phyloP scores from a whole-genome alignment of 2,329 filamentous ascomycete species.

The Diaporthe helianthi region DNA sequence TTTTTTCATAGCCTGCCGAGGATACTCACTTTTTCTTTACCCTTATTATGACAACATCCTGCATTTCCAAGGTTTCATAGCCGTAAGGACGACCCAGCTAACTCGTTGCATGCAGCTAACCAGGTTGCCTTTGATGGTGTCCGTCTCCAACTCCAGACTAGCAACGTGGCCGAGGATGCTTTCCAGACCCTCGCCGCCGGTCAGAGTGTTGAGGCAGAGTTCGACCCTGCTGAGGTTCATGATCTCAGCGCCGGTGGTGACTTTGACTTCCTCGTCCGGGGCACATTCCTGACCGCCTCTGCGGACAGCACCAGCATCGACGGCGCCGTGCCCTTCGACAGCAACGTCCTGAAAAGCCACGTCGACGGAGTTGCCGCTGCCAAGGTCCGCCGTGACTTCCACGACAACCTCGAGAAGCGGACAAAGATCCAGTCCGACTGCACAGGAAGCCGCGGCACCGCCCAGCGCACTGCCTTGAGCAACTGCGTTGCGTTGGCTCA shows the following conservation, averaged over 20 bases:
- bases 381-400: slow-evolving; percentile 54
- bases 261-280: slow-evolving; percentile 62
- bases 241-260: slow-evolving; percentile 58
- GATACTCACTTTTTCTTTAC: not conserved
- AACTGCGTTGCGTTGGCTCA: slow-evolving; percentile 62
- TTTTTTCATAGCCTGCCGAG: not conserved
- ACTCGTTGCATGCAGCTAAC: slow-evolving; percentile 41
- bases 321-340: slow-evolving; percentile 62
- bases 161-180: slow-evolving; percentile 52
- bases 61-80: not conserved
- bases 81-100: not conserved
- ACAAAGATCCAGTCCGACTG: slow-evolving; percentile 61
- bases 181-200: slow-evolving; percentile 58
- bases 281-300: slow-evolving; percentile 63
- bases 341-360: slow-evolving; percentile 63
- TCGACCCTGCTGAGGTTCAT: slow-evolving; percentile 64
- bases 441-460: slow-evolving; percentile 52
- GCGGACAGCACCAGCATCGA: slow-evolving; percentile 59
- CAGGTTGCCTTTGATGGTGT: slow-evolving; percentile 60
- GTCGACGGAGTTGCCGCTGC: slow-evolving; percentile 64
- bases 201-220: slow-evolving; percentile 58
- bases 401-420: slow-evolving; percentile 54
- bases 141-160: slow-evolving; percentile 55
- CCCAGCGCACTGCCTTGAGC: slow-evolving; percentile 57
- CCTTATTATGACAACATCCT: not conserved